A percentile compares a stretch with the other conserved stretches of the same genome.
Conservation (phyloP, 116 monocot genomes). For the Phalaenopsis hybrid region DNA sequence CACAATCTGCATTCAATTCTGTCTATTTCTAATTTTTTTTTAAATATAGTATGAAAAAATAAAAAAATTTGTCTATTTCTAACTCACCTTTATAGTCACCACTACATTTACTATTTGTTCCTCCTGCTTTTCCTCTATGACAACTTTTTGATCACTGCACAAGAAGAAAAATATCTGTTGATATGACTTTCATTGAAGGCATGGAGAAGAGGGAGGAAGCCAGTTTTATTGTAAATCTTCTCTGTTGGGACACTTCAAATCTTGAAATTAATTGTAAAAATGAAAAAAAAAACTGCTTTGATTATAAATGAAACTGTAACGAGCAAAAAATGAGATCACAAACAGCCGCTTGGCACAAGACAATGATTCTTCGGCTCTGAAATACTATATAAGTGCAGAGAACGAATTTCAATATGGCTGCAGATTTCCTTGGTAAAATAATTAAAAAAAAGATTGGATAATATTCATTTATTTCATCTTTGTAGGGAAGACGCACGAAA, state of each 20-base stretch:
- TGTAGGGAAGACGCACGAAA: too few relatives aligned
- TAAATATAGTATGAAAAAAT: too few relatives aligned
- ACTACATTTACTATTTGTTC: conserved; percentile 18
- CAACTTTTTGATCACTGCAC: conserved; percentile 77
- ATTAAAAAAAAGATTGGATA: too few relatives aligned
- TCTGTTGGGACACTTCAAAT: neutral
- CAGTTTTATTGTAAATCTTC: neutral
- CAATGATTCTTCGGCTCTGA: neutral
- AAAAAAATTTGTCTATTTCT: too few relatives aligned
- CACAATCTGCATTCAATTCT: neutral
- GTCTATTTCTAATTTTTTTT: neutral
- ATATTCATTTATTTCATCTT: too few relatives aligned
- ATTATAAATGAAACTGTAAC: neutral
- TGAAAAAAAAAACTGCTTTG: neutral
- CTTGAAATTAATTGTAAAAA: neutral
- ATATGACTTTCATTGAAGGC: neutral
- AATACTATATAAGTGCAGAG: neutral
- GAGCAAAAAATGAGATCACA: neutral
- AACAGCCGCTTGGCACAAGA: neutral
- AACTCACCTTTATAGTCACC: conserved; percentile 65
- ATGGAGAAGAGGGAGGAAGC: neutral
- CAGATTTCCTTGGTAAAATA: too few relatives aligned
- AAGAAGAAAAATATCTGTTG: conserved; percentile 7
- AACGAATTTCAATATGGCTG: too few relatives aligned
- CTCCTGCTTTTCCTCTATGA: conserved; percentile 58